Conservation (phyloP, 1,284 basidiomycete genomes). For the Papiliotrema nemorosa region DNA sequence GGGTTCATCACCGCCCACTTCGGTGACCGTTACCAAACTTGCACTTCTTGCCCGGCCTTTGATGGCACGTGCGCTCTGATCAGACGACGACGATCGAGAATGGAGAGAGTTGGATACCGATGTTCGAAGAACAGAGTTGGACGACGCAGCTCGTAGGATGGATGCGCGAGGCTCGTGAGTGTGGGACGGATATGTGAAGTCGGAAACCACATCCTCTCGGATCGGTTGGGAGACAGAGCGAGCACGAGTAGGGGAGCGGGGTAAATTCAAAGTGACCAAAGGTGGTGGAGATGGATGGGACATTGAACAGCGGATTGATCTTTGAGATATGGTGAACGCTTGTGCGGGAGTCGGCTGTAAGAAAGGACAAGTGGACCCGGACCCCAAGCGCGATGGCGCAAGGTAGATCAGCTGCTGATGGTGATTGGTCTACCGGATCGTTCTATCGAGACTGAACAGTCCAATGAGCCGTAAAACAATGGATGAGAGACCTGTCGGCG, state of each 20-base stretch:
- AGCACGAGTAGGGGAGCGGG: slow-evolving; percentile 33
- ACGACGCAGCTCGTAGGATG: slow-evolving; percentile 23
- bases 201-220: slow-evolving; percentile 34
- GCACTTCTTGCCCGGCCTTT: slow-evolving; percentile 66
- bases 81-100: background rate
- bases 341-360: too few relatives aligned
- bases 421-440: too few relatives aligned
- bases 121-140: slow-evolving; percentile 5
- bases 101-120: background rate
- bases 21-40: slow-evolving; percentile 83
- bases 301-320: too few relatives aligned
- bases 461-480: too few relatives aligned
- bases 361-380: too few relatives aligned
- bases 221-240: slow-evolving; percentile 46
- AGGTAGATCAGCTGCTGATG: too few relatives aligned
- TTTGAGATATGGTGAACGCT: too few relatives aligned
- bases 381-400: too few relatives aligned
- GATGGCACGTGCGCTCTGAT: background rate
- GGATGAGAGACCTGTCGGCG: too few relatives aligned
- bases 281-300: slow-evolving; percentile 12
- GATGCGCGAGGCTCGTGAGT: slow-evolving; percentile 4
- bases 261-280: slow-evolving; percentile 30
- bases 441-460: too few relatives aligned
- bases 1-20: slow-evolving; percentile 70
- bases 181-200: slow-evolving; percentile 15